Percentiles rank a stretch among this genome's conserved stretches.
Evolutionary conservation across 2,329 filamentous ascomycete species (phyloP).

Genomic region (Xylariales sp.): DNA sequence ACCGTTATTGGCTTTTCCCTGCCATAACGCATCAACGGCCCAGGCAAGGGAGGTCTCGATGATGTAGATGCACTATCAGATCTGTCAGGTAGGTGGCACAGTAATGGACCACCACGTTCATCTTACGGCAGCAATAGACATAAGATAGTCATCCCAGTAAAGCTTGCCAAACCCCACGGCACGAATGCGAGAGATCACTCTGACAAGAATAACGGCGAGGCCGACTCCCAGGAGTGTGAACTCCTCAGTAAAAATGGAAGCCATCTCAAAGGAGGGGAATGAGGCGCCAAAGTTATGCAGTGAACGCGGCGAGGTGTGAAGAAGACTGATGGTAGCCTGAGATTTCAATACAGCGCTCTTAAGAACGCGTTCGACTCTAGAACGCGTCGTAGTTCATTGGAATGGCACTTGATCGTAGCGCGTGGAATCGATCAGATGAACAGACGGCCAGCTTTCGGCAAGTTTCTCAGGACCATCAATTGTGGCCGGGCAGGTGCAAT

Average conservation of each 20-base stretch:
- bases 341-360: too few species aligned
- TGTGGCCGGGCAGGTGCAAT: too few species aligned
- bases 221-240: neutral
- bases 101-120: neutral
- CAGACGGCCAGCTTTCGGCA: too few species aligned
- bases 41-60: constrained; percentile 5
- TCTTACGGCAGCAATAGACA: constrained; percentile 3
- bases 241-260: neutral
- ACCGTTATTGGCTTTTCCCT: constrained; percentile 8
- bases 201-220: neutral
- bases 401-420: too few species aligned
- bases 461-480: too few species aligned
- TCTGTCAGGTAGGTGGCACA: neutral
- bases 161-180: constrained; percentile 1
- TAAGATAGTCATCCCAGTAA: constrained; percentile 2
- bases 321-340: too few species aligned
- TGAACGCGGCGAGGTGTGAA: too few species aligned
- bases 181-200: neutral
- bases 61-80: neutral
- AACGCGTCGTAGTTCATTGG: too few species aligned
- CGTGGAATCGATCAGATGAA: too few species aligned
- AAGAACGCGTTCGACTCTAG: too few species aligned
- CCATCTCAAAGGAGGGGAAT: neutral
- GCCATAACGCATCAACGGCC: constrained; percentile 12
- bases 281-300: too few species aligned